Evolutionary conservation across 345 rosid species (phyloP), one percentile per base, ranked within the genome.

Genomic region (Bruguiera parviflora): DNA sequence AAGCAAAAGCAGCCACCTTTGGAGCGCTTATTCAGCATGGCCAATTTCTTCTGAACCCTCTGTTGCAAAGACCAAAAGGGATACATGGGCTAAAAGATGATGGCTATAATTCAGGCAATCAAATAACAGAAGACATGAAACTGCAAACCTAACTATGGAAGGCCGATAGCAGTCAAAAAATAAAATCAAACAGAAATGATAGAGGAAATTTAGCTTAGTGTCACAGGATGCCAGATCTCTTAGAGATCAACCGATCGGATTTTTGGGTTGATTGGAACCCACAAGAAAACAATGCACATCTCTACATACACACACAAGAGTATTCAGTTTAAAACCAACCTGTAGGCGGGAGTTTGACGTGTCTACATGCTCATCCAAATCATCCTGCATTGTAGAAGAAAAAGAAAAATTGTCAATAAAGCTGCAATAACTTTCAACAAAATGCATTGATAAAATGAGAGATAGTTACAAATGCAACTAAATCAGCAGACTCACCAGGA

Each of bases 371-470:
- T 53, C 58, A 8, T 53, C 58, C 58, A 55, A 55, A 55, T 55
- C 58, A 55, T 55, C 58, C 58, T 55, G 58, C 58, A 55, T n/a
- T 55, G 10, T 55, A 55, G 28, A 24, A 55, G 58, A 55, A 53
- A 53, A 21, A 2, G 16, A 15, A 22, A 21, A 15, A 8, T 8
- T n/a, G 28, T 5, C 5, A 11, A 11, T 2, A 43, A 21, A 21
- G 58, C 58, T 53, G 58, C 27, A 53, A 9, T 20, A 11, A 21
- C 3, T 60, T 28, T n/a, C 35, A 0, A 21, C 35, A 21, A 32
- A 19, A 32, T 35, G 49, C 52, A 33, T 19, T 15, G 58, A 55
- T 3, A 21, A 24, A 55, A 0, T n/a, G 27, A 7, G 27, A 55
- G 28, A 55, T 22, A 55, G 22, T 10, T 8, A 24, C 10, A 21